These are phyloP conservation scores for Talaromyces sp. DNA, from an alignment of 2,329 filamentous ascomycete genomes.

Conservation along the genomic window DNA sequence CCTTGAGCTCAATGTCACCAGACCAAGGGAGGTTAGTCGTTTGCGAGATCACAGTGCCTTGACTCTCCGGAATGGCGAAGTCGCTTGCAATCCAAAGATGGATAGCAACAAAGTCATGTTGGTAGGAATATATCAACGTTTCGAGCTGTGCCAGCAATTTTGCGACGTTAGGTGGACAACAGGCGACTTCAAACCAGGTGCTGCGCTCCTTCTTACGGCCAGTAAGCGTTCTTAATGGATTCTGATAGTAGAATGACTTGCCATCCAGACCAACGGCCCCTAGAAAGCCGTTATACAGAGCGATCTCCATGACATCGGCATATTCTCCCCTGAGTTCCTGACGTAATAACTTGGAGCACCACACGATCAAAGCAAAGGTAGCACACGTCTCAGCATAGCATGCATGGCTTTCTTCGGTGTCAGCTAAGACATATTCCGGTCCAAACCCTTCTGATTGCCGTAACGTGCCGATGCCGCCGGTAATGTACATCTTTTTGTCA, in stretches of 20 bases:
- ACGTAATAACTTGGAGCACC: constrained; percentile 14
- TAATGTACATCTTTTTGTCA: constrained; percentile 58
- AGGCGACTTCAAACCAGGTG: constrained; percentile 57
- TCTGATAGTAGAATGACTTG: constrained; percentile 56
- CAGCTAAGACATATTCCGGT: constrained; percentile 54
- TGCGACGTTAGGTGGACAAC: constrained; percentile 57
- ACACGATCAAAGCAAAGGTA: constrained; percentile 21
- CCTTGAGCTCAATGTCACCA: constrained; percentile 46
- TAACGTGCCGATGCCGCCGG: constrained; percentile 55
- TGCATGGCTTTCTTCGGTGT: constrained; percentile 56
- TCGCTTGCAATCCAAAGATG: constrained; percentile 27
- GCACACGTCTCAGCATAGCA: constrained; percentile 61
- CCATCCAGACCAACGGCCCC: constrained; percentile 54
- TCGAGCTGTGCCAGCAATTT: constrained; percentile 53
- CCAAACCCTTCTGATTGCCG: constrained; percentile 59
- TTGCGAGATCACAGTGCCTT: constrained; percentile 43
- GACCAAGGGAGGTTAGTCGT: constrained; percentile 55
- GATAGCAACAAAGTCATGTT: constrained; percentile 36
- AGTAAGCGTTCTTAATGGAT: constrained; percentile 54
- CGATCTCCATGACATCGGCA: constrained; percentile 57
- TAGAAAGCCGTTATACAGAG: constrained; percentile 57
- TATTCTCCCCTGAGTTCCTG: constrained; percentile 46
- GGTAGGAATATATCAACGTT: constrained; percentile 45
- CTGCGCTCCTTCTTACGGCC: constrained; percentile 46
- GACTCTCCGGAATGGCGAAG: constrained; percentile 31